Evolutionary conservation across 306 rosid genomes (phyloP), one percentile per base, ranked within the genome.

Genomic region (Datisca glomerata): DNA sequence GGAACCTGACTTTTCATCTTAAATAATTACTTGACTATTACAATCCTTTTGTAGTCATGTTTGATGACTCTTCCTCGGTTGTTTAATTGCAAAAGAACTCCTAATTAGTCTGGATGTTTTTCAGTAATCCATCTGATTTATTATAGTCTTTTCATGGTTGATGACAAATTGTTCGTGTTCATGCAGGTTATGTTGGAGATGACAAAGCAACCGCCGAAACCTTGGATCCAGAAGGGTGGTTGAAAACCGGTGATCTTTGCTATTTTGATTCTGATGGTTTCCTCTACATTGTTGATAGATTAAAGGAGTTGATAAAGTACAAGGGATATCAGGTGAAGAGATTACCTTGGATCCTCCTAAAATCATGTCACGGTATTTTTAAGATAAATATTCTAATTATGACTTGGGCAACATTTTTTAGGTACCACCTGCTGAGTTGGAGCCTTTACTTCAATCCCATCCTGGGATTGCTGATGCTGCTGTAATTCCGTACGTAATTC

Each of bases 341-440:
- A 42, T 63, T 38, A 2, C 16, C 27, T 5, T 38, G 21, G 20
- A 50, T 32, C n/a, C 24, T 16, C 5, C 11, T 6, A 5, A 3
- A 16, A 8, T 22, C 23, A 15, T 24, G 21, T 16, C 21, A 16
- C 15, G 21, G 21, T 5, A 8, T 21, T 12, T 18, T 20, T 14
- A 32, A 22, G 34, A 23, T 38, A 6, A 7, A 3, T 6, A 0
- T 40, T 29, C 24, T n/a, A 25, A 48, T 12, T 22, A 4, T 8
- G 16, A 32, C 64, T 21, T 55, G 38, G 27, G 60, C 53, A n/a
- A n/a, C 53, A 8, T 69, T 62, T 41, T 64, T 44, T 62, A 84
- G 98, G 98, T 89, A 34, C 91, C 98, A 14, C 98, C 98, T 0
- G 91, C 86, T 38, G 95, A 89, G 56, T 61, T 89, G 66, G 95